A percentile compares a stretch with the other conserved stretches of the same genome.
phyloP scores from a whole-genome alignment of 2,329 filamentous ascomycete genomes.

The Nakataea oryzae region DNA sequence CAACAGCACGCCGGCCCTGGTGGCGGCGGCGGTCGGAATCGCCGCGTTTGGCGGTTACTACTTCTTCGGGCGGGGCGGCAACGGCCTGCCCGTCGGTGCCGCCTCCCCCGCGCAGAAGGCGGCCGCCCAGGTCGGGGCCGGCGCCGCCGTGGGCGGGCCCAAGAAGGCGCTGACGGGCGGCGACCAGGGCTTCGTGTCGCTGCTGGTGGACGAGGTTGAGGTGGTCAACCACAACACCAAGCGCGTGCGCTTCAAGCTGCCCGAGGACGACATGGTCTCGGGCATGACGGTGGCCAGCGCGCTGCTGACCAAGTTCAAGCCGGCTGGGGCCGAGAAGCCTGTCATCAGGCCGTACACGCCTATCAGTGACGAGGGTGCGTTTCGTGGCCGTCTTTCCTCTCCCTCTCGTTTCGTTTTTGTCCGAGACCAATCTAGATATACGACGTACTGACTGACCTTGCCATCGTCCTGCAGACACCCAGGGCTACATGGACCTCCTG shows the following conservation, averaged over 20 bases:
- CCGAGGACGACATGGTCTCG: constrained; percentile 73
- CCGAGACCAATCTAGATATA: background rate
- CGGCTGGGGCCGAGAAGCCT: constrained; percentile 71
- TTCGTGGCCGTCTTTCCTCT: background rate
- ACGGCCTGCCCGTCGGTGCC: constrained; percentile 12
- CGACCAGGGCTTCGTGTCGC: constrained; percentile 78
- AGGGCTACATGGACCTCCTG: constrained; percentile 77
- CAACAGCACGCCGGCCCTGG: constrained; percentile 45
- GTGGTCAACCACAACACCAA: constrained; percentile 91
- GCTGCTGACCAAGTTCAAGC: constrained; percentile 85
- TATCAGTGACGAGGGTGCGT: constrained; percentile 68
- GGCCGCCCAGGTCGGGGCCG: constrained; percentile 35
- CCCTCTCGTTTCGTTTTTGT: no score
- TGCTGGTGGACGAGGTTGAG: constrained; percentile 72
- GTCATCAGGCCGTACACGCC: constrained; percentile 90
- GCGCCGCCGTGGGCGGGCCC: constrained; percentile 21
- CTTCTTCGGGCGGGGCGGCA: constrained; percentile 31
- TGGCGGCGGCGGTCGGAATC: constrained; percentile 46
- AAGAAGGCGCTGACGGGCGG: constrained; percentile 62
- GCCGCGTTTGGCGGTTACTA: constrained; percentile 50
- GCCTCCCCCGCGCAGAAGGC: constrained; percentile 38
- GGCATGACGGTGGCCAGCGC: constrained; percentile 78
- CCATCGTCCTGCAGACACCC: constrained; percentile 27
- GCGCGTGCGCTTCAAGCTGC: constrained; percentile 78
- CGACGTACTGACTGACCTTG: constrained; percentile 27